Evolutionary conservation across 768 basidiomycete species (phyloP).

Genomic region (Xerocomus potaroensis): DNA sequence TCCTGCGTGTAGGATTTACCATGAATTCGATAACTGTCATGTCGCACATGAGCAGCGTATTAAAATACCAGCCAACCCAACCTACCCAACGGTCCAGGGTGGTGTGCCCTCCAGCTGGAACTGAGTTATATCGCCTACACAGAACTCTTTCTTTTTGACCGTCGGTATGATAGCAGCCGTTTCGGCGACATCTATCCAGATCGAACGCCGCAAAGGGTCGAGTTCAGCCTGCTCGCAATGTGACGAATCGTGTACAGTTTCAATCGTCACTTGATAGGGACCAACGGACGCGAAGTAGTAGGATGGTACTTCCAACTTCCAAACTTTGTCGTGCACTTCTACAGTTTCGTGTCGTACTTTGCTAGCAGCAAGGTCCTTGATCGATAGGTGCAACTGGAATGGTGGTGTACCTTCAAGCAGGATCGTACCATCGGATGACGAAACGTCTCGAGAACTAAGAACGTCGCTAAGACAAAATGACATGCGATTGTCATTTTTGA

Average conservation of each 20-base stretch:
- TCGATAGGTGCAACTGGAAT: slow-evolving; percentile 72
- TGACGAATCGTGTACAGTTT: slow-evolving; percentile 74
- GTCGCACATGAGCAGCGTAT: slow-evolving; percentile 2
- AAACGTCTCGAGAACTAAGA: slow-evolving; percentile 50
- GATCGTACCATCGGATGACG: slow-evolving; percentile 51
- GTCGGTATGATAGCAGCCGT: slow-evolving; percentile 89
- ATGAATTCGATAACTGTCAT: slow-evolving; percentile 71
- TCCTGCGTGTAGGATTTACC: slow-evolving; percentile 70
- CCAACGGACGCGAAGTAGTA: slow-evolving; percentile 79
- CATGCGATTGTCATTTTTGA: slow-evolving; percentile 61
- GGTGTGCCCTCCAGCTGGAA: slow-evolving; percentile 94
- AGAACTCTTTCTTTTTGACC: slow-evolving; percentile 73
- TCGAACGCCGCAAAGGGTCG: slow-evolving; percentile 54
- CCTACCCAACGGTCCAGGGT: slow-evolving; percentile 86
- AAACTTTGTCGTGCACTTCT: slow-evolving; percentile 45
- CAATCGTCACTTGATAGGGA: slow-evolving; percentile 74
- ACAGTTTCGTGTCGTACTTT: slow-evolving; percentile 57
- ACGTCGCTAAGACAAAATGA: slow-evolving; percentile 74
- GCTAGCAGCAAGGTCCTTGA: slow-evolving; percentile 71
- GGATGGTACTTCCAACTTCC: slow-evolving; percentile 69
- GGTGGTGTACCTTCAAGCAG: slow-evolving; percentile 81
- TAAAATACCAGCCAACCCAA: neutral
- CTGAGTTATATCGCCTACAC: slow-evolving; percentile 84
- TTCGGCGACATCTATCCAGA: slow-evolving; percentile 94
- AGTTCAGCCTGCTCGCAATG: slow-evolving; percentile 73